Percentiles rank a stretch among this genome's conserved stretches.
Evolutionary conservation across 2,329 filamentous ascomycete species (phyloP).

Genomic region (Dothidotthia symphoricarpi): DNA sequence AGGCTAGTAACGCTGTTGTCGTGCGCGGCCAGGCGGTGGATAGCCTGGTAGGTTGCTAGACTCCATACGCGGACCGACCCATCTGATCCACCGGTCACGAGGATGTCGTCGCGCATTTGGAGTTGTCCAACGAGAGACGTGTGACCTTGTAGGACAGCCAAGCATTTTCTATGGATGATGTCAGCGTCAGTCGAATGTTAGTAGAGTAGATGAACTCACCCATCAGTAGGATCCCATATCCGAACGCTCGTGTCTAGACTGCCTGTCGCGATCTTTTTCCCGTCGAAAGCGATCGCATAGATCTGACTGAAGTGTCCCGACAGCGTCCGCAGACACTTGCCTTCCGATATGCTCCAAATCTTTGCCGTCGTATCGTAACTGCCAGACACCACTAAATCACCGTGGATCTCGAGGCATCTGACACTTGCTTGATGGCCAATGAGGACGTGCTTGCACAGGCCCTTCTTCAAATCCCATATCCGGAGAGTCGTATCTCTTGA

Average conservation of each 20-base stretch:
- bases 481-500: constrained; percentile 91
- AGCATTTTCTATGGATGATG: constrained; percentile 57
- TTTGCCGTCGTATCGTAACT: constrained; percentile 96
- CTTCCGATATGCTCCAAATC: constrained; percentile 97
- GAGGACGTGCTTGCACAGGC: constrained; percentile 85
- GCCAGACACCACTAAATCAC: constrained; percentile 94
- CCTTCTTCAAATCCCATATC: constrained; percentile 90
- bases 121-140: constrained; percentile 95
- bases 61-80: constrained; percentile 97
- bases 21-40: constrained; percentile 91
- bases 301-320: constrained; percentile 98
- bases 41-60: constrained; percentile 81
- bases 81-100: constrained; percentile 94
- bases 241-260: constrained; percentile 95
- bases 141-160: constrained; percentile 92
- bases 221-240: constrained; percentile 90
- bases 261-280: constrained; percentile 86
- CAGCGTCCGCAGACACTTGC: constrained; percentile 84
- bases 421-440: constrained; percentile 96
- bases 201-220: constrained; percentile 55
- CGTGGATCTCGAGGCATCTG: constrained; percentile 90
- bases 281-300: constrained; percentile 97
- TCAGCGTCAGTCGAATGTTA: constrained; percentile 10
- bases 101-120: constrained; percentile 89
- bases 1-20: constrained; percentile 98